Evolutionary conservation across 139 green algal genomes (phyloP), one percentile per base, ranked within the genome.

Genomic region (Chlorella vulgaris): DNA sequence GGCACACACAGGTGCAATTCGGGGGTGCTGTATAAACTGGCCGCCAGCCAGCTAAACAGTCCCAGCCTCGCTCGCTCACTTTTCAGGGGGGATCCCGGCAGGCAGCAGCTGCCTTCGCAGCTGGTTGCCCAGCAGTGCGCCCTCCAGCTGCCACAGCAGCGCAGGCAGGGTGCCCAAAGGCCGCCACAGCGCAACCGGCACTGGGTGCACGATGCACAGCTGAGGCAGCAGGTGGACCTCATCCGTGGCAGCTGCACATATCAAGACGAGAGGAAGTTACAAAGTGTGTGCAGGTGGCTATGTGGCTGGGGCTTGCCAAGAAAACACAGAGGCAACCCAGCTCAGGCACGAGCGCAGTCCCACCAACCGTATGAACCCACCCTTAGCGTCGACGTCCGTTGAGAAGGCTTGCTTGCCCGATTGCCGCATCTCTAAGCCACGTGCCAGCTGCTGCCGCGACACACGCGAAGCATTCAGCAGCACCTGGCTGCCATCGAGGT

Each of bases 171-270:
- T 66, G 35, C 31, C 38, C 60, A 86, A 36, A 31, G 70, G 55
- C 19, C 35, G 61, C 83, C 78, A 88, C 26, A 80, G 84, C 22
- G 51, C 51, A 0, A n/a, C 47, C 6, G 67, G 80, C 65, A 86
- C 66, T 0, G 85, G 81, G 81, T 86, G 68, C 47, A 76, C 26
- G 2, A 77, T 43, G 61, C 84, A 86, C 60, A 91, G 84, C 83
- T 91, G 38, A 7, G 87, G 84, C 42, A 84, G 38, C 69, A 89
- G 69, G 69, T 74, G 39, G 63, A 90, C 65, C 53, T 84, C 62
- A 1, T 76, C 82, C 81, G 69, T 60, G 33, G 22, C 42, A 33
- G 2, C 3, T 35, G 66, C 29, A 29, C 39, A 38, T 26, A 67
- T 29, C 33, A 7, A 67, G 15, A 7, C 60, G 68, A 28, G 40